Percentiles rank a stretch among this genome's conserved stretches.
Conservation (phyloP, 129 eudicot genomes). For the Gnaphalium uliginosum region DNA sequence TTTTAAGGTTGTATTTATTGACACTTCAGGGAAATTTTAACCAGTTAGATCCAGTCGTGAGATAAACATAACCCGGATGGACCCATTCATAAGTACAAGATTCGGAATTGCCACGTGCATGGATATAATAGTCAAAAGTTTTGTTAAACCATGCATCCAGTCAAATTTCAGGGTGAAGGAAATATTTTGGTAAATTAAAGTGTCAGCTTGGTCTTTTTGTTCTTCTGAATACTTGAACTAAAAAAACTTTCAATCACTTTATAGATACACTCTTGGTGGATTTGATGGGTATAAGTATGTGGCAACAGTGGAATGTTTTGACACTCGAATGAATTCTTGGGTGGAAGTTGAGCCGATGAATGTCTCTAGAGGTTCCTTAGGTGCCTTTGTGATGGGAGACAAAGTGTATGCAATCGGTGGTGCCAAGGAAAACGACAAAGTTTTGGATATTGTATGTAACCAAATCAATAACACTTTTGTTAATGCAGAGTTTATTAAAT, state of each 20-base stretch:
- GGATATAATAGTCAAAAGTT: background rate
- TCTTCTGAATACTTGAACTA: background rate
- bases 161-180: background rate
- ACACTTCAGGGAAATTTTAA: background rate
- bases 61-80: background rate
- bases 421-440: conserved; percentile 15
- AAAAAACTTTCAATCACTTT: background rate
- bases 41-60: background rate
- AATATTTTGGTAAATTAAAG: conserved; percentile 4
- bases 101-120: background rate
- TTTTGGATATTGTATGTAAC: conserved; percentile 48
- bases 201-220: background rate
- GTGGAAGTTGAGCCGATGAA: conserved; percentile 56
- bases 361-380: conserved; percentile 47
- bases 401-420: conserved; percentile 59
- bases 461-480: background rate
- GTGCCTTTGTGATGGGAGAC: conserved; percentile 43
- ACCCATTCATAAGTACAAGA: background rate
- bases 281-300: conserved; percentile 49
- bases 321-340: conserved; percentile 72
- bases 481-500: background rate
- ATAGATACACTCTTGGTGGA: conserved; percentile 83
- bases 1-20: background rate
- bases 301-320: conserved; percentile 50
- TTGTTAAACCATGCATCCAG: background rate